phyloP scores from a whole-genome alignment of 306 rosid genomes.

The Cucumis melo region DNA sequence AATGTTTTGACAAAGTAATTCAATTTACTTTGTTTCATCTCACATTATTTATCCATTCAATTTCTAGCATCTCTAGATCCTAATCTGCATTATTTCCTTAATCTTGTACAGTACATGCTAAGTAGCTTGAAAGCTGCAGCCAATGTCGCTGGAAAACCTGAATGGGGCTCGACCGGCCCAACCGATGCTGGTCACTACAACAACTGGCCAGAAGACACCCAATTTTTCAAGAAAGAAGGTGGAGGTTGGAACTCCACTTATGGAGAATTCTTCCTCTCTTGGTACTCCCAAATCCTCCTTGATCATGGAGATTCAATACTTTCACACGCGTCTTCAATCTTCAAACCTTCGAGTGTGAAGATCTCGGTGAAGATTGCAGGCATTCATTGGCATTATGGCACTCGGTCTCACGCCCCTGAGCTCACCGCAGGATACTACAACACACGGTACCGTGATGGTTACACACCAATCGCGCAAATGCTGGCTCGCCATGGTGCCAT shows the following conservation, averaged over 20 bases:
- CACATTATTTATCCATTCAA: background rate
- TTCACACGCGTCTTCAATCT: constrained; percentile 41
- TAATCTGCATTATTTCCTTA: background rate
- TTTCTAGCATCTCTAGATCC: background rate
- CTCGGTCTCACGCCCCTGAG: constrained; percentile 91
- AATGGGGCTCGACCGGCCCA: constrained; percentile 92
- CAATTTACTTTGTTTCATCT: background rate
- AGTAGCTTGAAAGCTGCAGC: constrained; percentile 68
- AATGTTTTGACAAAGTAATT: constrained; percentile 82
- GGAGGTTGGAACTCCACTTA: constrained; percentile 66
- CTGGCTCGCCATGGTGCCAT: constrained; percentile 71
- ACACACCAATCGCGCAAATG: constrained; percentile 81
- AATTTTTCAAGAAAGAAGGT: constrained; percentile 70
- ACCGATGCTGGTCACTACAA: constrained; percentile 88
- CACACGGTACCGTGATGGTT: constrained; percentile 71
- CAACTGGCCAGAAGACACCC: constrained; percentile 89
- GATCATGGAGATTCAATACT: constrained; percentile 85
- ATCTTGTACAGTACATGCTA: constrained; percentile 59
- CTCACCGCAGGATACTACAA: constrained; percentile 97
- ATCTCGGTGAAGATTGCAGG: constrained; percentile 82
- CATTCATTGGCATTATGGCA: constrained; percentile 93
- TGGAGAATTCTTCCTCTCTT: constrained; percentile 80
- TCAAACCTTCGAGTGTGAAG: constrained; percentile 37
- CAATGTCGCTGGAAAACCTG: constrained; percentile 45
- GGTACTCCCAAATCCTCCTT: constrained; percentile 80